Evolutionary conservation across 1,284 basidiomycete species (phyloP), one percentile per base, ranked within the genome.

Genomic region (Leccinum olivaceoglutinosum): DNA sequence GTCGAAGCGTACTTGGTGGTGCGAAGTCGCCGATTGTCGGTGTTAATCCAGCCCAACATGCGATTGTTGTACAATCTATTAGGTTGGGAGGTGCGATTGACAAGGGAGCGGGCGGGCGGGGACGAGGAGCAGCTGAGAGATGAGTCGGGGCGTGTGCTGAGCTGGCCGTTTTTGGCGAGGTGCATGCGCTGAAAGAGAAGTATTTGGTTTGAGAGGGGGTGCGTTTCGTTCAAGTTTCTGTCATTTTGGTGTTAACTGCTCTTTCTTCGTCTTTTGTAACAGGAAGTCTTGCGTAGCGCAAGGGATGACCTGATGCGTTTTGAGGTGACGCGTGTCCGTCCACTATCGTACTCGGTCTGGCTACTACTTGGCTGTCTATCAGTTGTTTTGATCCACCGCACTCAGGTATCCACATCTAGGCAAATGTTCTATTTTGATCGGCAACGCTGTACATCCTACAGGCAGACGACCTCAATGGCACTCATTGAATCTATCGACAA

Each of bases 31-130:
- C 56, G 56, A 32, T 38, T 57, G 34, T 57, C 34, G 29, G 56
- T 57, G 56, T 57, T 57, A 11, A 57, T 57, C 4, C 56, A 57
- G 34, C 56, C 56, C 56, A 57, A 21, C 34, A 57, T 57, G 55
- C 55, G 55, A 5, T 14, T 57, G 34, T 6, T 57, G 11, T 57
- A 38, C 34, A 57, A 57, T 57, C 55, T 57, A 4, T 21, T 57
- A 2, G 55, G 55, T 34, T 57, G 55, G 55, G 55, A 57, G 9
- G 34, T 57, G 55, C 29, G 32, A 18, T 14, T 57, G 4, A 34
- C 55, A 2, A 57, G 34, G 18, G 55, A 57, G 55, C 55, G 55
- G 18, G 29, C 55, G 8, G 34, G 55, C n/a, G 18, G 55, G 34
- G 34, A 57, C 18, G 36, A 57, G 56, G 39, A 38, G 18, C 55